Evolutionary conservation across 2,329 filamentous ascomycete genomes (phyloP).

Genomic region (Corinectria fuckeliana): DNA sequence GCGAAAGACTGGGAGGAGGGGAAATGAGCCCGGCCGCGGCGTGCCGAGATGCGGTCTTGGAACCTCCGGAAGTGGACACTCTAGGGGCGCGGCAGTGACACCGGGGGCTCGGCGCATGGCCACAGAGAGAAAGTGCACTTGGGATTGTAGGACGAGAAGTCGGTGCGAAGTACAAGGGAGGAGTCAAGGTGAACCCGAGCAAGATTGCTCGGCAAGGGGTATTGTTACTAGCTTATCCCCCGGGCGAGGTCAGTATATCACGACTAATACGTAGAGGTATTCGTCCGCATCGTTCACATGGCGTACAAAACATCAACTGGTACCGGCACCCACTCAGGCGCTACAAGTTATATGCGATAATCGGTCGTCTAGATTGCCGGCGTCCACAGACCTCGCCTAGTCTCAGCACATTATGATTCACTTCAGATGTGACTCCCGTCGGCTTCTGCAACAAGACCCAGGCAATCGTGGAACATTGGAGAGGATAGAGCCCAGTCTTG

Average conservation of each 20-base stretch:
- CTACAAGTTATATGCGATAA: background rate
- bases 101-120: conserved; percentile 6
- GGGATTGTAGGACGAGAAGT: background rate
- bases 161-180: background rate
- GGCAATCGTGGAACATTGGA: background rate
- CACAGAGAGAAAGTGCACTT: background rate
- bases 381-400: background rate
- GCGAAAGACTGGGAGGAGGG: conserved; percentile 17
- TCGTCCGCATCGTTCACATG: too few relatives aligned
- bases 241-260: background rate
- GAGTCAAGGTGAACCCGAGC: conserved; percentile 2
- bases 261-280: too few relatives aligned
- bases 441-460: background rate
- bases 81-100: conserved; percentile 21
- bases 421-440: background rate
- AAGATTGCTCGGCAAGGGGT: conserved; percentile 9
- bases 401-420: background rate
- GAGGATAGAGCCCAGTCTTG: too few relatives aligned
- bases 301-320: background rate
- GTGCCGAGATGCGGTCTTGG: conserved; percentile 39
- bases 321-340: background rate
- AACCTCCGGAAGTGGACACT: conserved; percentile 18
- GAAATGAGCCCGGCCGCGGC: conserved; percentile 36
- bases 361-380: background rate
- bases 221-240: conserved; percentile 1